Evolutionary conservation across 495 filamentous ascomycete species (phyloP), one percentile per base, ranked within the genome.

Genomic region (Thermothielavioides terrestris): DNA sequence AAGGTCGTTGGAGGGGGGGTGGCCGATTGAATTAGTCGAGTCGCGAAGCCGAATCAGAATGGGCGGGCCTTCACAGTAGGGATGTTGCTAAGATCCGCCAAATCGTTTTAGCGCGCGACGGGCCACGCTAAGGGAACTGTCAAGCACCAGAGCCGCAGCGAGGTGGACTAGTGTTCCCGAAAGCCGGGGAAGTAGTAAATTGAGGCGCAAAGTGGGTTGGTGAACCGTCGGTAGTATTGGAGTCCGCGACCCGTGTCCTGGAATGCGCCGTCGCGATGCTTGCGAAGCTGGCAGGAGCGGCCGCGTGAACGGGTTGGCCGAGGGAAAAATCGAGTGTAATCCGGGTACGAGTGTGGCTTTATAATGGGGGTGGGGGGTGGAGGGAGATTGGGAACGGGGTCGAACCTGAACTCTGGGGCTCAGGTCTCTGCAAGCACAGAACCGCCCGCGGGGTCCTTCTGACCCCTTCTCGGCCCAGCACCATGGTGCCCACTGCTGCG

Each of bases 311-410:
- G 54, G 48, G 52, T 58, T 47, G 52, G 40, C 46, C 54, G 55
- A 51, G 55, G 53, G 59, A 60, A 60, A n/a, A 62, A 66, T 64
- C 47, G 53, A 62, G 63, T 52, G 39, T 64, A 64, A 61, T 60
- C 58, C 56, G 61, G 62, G 57, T 52, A 37, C 49, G 54, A 60
- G 52, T 53, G 53, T 56, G 53, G 58, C 57, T 62, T 64, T 66
- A 66, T 63, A 63, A 43, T 37, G 37, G 43, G 39, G 46, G 37
- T 51, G 49, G 39, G 42, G 42, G 50, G 44, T 15, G 41, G 47
- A 49, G 31, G 48, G 54, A 53, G 58, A 54, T 42, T 53, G 49
- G 42, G 44, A n/a, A 62, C 52, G 49, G 52, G 55, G 55, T 53
- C 45, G 39, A 26, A 18, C 18, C 25, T 43, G n/a, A 18, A 17